A percentile compares a stretch with the other conserved stretches of the same genome.
These are phyloP conservation scores for Cornus suecica DNA, from an alignment of 148 eudicot genomes.

Conservation along the genomic window DNA sequence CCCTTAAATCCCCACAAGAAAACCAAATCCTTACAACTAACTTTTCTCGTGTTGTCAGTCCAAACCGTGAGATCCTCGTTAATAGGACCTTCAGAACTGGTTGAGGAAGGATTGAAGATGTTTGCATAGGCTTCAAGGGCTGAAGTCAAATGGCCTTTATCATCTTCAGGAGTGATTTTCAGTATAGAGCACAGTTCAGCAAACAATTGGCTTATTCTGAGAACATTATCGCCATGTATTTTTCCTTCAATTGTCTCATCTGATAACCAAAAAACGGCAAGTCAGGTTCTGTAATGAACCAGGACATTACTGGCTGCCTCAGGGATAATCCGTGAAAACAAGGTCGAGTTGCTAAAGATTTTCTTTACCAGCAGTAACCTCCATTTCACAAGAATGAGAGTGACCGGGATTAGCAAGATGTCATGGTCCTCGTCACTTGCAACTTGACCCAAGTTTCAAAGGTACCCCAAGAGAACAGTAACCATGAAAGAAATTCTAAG, in stretches of 20 bases:
- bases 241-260: constrained; percentile 47
- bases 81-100: constrained; percentile 27
- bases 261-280: constrained; percentile 20
- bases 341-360: background rate
- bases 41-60: constrained; percentile 42
- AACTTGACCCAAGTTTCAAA: background rate
- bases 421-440: background rate
- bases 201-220: constrained; percentile 66
- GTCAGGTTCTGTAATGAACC: background rate
- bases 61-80: constrained; percentile 47
- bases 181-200: constrained; percentile 66
- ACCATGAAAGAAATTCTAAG: background rate
- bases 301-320: background rate
- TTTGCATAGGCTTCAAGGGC: constrained; percentile 46
- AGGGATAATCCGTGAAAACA: background rate
- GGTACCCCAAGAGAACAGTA: background rate
- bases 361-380: background rate
- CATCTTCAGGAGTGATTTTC: constrained; percentile 28
- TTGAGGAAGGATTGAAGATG: constrained; percentile 32
- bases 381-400: background rate
- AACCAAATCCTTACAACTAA: constrained; percentile 51
- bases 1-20: constrained; percentile 86
- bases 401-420: background rate
- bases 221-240: constrained; percentile 62
- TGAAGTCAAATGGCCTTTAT: constrained; percentile 17